phyloP scores from a whole-genome alignment of 1,139 yeast genomes.

The Yamadazyma epiphylla region DNA sequence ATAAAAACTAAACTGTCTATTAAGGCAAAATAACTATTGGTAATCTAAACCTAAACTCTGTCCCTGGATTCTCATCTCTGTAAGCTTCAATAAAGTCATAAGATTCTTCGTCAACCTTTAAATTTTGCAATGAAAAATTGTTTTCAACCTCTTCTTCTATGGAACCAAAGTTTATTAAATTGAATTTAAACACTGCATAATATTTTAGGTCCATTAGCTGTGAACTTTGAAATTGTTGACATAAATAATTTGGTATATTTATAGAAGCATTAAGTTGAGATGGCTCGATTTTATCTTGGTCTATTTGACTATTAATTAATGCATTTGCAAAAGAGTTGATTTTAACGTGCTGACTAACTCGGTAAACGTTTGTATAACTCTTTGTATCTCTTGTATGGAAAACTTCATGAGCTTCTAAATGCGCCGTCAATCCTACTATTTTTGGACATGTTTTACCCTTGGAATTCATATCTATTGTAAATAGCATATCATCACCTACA shows the following conservation, averaged over 20 bases:
- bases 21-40: constrained; percentile 24
- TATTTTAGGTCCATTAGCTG: constrained; percentile 36
- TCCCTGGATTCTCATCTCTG: constrained; percentile 27
- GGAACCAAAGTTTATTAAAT: constrained; percentile 22
- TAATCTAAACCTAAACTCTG: constrained; percentile 31
- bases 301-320: constrained; percentile 14
- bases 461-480: constrained; percentile 22
- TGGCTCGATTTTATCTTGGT: constrained; percentile 7
- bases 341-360: constrained; percentile 36
- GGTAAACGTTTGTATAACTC: constrained; percentile 25
- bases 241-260: constrained; percentile 28
- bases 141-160: constrained; percentile 2
- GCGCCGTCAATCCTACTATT: constrained; percentile 31
- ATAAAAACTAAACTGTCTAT: too few relatives aligned
- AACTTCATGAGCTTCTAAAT: constrained; percentile 45
- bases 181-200: constrained; percentile 36
- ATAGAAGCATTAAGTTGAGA: constrained; percentile 23
- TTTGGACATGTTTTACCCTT: constrained; percentile 14
- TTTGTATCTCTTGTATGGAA: constrained; percentile 20
- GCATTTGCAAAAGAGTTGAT: constrained; percentile 33
- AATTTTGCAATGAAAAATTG: background rate
- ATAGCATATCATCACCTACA: constrained; percentile 46
- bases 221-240: constrained; percentile 38
- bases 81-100: constrained; percentile 12
- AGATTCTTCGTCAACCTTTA: background rate